Base-by-base conservation (phyloP, 192 early-diverging fungal genomes). In the Coemansia sp. region DNA sequence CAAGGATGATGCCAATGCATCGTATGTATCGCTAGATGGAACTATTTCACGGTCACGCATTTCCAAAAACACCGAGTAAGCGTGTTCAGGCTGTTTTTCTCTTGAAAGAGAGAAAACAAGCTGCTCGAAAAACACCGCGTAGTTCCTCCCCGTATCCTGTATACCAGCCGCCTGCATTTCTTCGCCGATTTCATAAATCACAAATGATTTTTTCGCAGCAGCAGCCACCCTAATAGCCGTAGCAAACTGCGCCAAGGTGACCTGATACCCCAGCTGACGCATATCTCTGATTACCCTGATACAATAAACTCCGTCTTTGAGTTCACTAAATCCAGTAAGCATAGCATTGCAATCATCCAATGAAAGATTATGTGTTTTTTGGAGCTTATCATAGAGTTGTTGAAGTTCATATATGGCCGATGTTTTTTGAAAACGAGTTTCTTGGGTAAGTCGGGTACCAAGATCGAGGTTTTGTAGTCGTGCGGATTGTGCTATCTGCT, bases 131-230 rank as follows among this genome's bases (percentile, higher is more conserved):
- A 65, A 70, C 43, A 45, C 43, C 43, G 12, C 56, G 37, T 67
- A 61, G 60, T 51, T 56, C 8, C 39, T 60, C 15, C 52, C 61
- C 12, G 45, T 52, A 38, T 61, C 64, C n/a, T 28, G 51, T 8
- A 68, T 66, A 5, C 73, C 67, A 12, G 73, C 72, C 5, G 43
- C 38, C 36, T 45, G 69, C 81, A 78, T 78, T 43, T 83, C 72
- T 61, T 69, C 74, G 51, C 63, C 72, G 2, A 82, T 58, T 0
- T 8, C 65, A 5, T 59, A 74, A 3, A 83, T 37, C 14, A 38
- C 73, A 7, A 1, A 9, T 22, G 60, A 14, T 6, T 36, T 2
- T 20, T 3, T 20, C 59, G 18, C 41, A 11, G 22, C 28, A 12
- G 51, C 48, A 8, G 75, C 70, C 33, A 51, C 45, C 41, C 51